Evolutionary conservation across 1,284 basidiomycete genomes (phyloP).

Genomic region (Boletus smithii): DNA sequence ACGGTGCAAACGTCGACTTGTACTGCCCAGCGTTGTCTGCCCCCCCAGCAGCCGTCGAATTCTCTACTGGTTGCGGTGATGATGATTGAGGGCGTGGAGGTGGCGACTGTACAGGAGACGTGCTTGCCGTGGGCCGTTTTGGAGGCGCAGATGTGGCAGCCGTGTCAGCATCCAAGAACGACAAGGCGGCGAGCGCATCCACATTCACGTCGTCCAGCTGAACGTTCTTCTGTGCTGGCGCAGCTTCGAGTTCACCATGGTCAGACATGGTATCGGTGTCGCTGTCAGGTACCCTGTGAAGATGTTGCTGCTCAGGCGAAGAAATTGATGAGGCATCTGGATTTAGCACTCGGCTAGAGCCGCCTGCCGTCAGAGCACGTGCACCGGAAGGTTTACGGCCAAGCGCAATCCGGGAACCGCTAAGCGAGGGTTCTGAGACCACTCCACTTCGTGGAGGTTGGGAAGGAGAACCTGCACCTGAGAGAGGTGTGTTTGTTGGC

Average conservation of each 20-base stretch:
- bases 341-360: slow-evolving; percentile 35
- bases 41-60: slow-evolving; percentile 12
- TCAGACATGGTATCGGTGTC: slow-evolving; percentile 33
- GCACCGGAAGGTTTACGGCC: slow-evolving; percentile 82
- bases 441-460: slow-evolving; percentile 37
- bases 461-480: slow-evolving; percentile 18
- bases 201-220: slow-evolving; percentile 49
- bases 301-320: slow-evolving; percentile 30
- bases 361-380: slow-evolving; percentile 60
- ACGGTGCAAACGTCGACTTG: slow-evolving; percentile 82
- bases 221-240: slow-evolving; percentile 13
- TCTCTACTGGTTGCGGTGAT: slow-evolving; percentile 20
- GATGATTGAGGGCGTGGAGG: slow-evolving; percentile 26
- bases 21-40: slow-evolving; percentile 39
- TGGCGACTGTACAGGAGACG: slow-evolving; percentile 23
- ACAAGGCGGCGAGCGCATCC: slow-evolving; percentile 74
- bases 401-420: slow-evolving; percentile 40
- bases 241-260: slow-evolving; percentile 8
- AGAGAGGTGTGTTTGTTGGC: slow-evolving; percentile 10
- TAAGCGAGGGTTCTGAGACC: slow-evolving; percentile 23
- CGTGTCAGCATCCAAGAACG: slow-evolving; percentile 59
- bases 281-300: slow-evolving; percentile 28
- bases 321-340: slow-evolving; percentile 29
- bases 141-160: slow-evolving; percentile 18
- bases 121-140: slow-evolving; percentile 16